Evolutionary conservation across 225 moss, liverwort and hornwort species (phyloP).

Genomic region (Straminergon stramineum): DNA sequence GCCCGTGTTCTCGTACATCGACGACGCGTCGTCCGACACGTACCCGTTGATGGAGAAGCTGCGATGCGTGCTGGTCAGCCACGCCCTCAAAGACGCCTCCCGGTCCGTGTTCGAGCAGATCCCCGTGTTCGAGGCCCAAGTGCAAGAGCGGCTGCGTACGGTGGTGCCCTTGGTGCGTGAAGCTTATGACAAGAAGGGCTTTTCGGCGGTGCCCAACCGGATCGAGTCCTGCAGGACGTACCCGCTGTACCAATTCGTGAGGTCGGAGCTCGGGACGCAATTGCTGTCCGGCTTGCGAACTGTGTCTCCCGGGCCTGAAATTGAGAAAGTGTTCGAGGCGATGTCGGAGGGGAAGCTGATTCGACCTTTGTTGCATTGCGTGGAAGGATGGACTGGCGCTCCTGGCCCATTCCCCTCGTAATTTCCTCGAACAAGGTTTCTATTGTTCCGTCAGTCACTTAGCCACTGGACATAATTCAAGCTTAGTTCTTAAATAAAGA

Average conservation of each 20-base stretch:
- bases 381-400: neutral
- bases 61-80: constrained; percentile 3
- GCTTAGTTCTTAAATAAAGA: neutral
- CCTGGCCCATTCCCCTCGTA: neutral
- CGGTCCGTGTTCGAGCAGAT: neutral
- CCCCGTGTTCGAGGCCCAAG: neutral
- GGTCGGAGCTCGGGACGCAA: neutral
- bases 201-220: neutral
- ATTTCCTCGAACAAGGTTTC: neutral
- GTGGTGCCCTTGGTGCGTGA: neutral
- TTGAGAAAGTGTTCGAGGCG: neutral
- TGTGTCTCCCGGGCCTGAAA: neutral
- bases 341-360: neutral
- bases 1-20: constrained; percentile 11
- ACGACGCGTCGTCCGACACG: neutral
- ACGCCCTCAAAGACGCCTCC: neutral
- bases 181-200: neutral
- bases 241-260: neutral
- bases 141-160: neutral
- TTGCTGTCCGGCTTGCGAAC: neutral
- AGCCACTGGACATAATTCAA: neutral
- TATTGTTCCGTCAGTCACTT: neutral
- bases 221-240: neutral
- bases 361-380: neutral
- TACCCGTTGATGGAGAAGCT: constrained; percentile 45